Conservation (phyloP, 2,329 filamentous ascomycete species). For the Trichophyton verrucosum region DNA sequence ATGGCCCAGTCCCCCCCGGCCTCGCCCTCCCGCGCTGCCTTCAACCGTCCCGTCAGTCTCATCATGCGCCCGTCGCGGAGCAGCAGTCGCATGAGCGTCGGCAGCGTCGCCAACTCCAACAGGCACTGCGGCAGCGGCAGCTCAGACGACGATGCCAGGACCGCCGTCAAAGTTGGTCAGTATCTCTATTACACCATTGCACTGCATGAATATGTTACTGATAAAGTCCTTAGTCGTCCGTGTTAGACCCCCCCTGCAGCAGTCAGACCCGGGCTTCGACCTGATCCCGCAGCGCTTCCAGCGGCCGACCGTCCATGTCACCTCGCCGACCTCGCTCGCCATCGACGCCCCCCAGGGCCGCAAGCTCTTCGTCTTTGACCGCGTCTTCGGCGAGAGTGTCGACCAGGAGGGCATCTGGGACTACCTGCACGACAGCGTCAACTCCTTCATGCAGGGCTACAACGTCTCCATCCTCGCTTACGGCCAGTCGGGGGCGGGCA, state of each 20-base stretch:
- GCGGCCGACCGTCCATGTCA: slow-evolving; percentile 80
- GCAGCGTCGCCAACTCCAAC: slow-evolving; percentile 39
- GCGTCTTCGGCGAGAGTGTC: slow-evolving; percentile 75
- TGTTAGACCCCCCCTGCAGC: slow-evolving; percentile 71
- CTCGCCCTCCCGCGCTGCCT: slow-evolving; percentile 42
- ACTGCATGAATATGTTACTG: neutral
- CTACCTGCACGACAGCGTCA: slow-evolving; percentile 80
- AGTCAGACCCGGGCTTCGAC: slow-evolving; percentile 82
- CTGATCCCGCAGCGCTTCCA: slow-evolving; percentile 94
- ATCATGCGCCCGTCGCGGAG: slow-evolving; percentile 67
- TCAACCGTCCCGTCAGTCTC: slow-evolving; percentile 65
- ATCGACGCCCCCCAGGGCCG: slow-evolving; percentile 86
- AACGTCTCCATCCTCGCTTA: slow-evolving; percentile 97
- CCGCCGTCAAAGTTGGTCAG: slow-evolving; percentile 94
- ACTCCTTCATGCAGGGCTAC: slow-evolving; percentile 86
- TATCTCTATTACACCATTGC: too few species aligned
- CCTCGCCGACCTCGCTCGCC: slow-evolving; percentile 67
- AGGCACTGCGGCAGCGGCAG: slow-evolving; percentile 62
- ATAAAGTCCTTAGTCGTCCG: slow-evolving; percentile 57
- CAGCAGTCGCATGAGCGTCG: slow-evolving; percentile 72
- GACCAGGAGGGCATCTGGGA: slow-evolving; percentile 87
- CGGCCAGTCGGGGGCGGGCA: slow-evolving; percentile 92
- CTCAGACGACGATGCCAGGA: slow-evolving; percentile 81
- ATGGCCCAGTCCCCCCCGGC: slow-evolving; percentile 61
- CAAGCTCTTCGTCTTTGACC: slow-evolving; percentile 93